Evolutionary conservation across 371 early-diverging fungal genomes (phyloP).

Genomic region (Mucor sp.): DNA sequence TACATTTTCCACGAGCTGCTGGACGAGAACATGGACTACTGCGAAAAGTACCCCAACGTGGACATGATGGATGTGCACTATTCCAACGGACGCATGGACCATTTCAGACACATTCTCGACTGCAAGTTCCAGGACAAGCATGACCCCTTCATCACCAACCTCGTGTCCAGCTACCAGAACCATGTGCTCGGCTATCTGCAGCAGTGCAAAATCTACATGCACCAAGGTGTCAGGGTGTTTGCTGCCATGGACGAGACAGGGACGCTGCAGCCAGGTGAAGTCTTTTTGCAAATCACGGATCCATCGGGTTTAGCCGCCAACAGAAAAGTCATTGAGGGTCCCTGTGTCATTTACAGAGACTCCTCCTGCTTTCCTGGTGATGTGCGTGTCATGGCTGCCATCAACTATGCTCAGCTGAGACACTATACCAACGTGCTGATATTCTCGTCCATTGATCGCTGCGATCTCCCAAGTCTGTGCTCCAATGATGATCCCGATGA

Average conservation of each 20-base stretch:
- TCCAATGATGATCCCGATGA: conserved; percentile 84
- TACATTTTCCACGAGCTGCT: conserved; percentile 45
- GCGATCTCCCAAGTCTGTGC: conserved; percentile 72
- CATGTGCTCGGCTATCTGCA: conserved; percentile 56
- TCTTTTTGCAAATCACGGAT: conserved; percentile 56
- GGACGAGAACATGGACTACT: conserved; percentile 30
- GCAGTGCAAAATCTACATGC: conserved; percentile 59
- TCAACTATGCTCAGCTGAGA: conserved; percentile 55
- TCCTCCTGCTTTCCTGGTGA: conserved; percentile 83
- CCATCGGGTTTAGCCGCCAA: background rate
- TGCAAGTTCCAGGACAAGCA: conserved; percentile 45
- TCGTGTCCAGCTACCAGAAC: conserved; percentile 48
- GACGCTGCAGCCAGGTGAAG: conserved; percentile 58
- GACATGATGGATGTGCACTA: conserved; percentile 45
- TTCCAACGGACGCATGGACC: conserved; percentile 27
- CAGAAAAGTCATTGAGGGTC: conserved; percentile 44
- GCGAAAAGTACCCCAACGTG: conserved; percentile 40
- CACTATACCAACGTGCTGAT: conserved; percentile 76
- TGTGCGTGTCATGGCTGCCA: conserved; percentile 63
- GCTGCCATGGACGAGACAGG: conserved; percentile 81
- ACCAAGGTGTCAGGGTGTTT: conserved; percentile 59
- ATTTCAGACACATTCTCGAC: conserved; percentile 38
- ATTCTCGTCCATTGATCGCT: conserved; percentile 67
- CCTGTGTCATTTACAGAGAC: conserved; percentile 59
- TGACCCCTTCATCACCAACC: conserved; percentile 59